Evolutionary conservation across 371 early-diverging fungal species (phyloP).

Genomic region (Blastocladiella emersonii): DNA sequence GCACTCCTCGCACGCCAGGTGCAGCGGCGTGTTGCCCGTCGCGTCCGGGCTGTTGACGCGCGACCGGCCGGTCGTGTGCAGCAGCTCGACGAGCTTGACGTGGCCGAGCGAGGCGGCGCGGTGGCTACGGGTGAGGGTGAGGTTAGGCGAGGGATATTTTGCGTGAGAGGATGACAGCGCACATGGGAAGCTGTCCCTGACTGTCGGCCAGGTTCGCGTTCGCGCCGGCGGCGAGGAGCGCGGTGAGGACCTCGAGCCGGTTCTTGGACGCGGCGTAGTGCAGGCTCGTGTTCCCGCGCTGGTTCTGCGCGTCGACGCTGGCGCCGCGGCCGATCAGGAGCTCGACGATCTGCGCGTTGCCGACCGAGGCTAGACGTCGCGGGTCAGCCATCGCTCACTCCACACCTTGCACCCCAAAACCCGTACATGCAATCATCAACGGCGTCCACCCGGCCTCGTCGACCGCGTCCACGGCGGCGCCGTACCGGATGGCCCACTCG

Average conservation of each 20-base stretch:
- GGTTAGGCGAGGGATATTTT: background rate
- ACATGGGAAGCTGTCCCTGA: background rate
- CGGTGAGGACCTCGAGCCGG: background rate
- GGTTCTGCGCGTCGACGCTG: constrained; percentile 28
- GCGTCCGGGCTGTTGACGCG: constrained; percentile 15
- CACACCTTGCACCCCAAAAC: no score
- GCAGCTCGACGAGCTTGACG: constrained; percentile 3
- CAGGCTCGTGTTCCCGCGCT: constrained; percentile 38
- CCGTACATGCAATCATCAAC: constrained; percentile 30
- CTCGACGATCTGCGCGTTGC: constrained; percentile 13
- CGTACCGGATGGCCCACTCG: constrained; percentile 44
- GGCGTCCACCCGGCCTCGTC: constrained; percentile 49
- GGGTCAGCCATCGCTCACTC: no score
- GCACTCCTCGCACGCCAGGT: constrained; percentile 46
- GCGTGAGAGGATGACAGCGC: background rate
- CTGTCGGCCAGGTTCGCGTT: background rate
- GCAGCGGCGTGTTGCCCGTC: constrained; percentile 40
- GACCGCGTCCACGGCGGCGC: constrained; percentile 31
- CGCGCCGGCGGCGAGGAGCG: background rate
- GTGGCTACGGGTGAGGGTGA: background rate
- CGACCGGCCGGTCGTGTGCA: constrained; percentile 1
- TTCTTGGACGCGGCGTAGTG: constrained; percentile 4
- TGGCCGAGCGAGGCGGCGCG: constrained; percentile 7
- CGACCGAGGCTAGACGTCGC: background rate
- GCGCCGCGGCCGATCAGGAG: constrained; percentile 30